phyloP scores from a whole-genome alignment of 306 rosid genomes.

The Crotalaria pallida region DNA sequence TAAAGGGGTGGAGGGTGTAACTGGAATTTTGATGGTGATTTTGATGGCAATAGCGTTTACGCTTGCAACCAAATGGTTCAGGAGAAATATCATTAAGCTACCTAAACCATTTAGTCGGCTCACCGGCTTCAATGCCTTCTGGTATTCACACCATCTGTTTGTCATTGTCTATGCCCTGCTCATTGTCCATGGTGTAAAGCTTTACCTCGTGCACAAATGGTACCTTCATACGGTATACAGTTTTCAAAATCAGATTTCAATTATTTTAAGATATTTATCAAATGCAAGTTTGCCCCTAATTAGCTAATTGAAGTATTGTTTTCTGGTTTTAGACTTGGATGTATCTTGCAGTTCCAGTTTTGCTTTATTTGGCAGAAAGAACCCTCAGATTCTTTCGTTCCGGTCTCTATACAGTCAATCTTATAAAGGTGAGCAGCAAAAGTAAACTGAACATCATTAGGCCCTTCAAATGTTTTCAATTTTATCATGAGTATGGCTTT shows the following conservation, averaged over 20 bases:
- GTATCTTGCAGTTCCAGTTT: constrained; percentile 80
- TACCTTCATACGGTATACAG: constrained; percentile 69
- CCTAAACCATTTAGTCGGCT: constrained; percentile 89
- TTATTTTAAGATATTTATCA: neutral
- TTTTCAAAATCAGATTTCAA: neutral
- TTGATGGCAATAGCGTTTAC: constrained; percentile 81
- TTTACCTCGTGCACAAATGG: constrained; percentile 72
- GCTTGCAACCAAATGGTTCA: constrained; percentile 89
- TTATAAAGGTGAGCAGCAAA: constrained; percentile 63
- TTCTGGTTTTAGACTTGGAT: constrained; percentile 84
- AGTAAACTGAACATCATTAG: neutral
- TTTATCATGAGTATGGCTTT: neutral
- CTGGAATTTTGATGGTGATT: constrained; percentile 83
- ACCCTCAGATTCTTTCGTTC: constrained; percentile 84
- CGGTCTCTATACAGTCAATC: constrained; percentile 72
- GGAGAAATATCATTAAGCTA: constrained; percentile 77
- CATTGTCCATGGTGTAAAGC: constrained; percentile 64
- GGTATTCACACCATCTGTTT: constrained; percentile 99
- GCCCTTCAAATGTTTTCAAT: neutral
- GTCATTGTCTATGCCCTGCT: constrained; percentile 84
- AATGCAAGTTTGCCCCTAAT: neutral
- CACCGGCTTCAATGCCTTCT: constrained; percentile 95
- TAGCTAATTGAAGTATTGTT: constrained; percentile 12
- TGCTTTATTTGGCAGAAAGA: constrained; percentile 92
- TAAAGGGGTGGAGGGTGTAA: constrained; percentile 72